Conservation (phyloP, 2,329 filamentous ascomycete species). For the Sphaceloma murrayae region DNA sequence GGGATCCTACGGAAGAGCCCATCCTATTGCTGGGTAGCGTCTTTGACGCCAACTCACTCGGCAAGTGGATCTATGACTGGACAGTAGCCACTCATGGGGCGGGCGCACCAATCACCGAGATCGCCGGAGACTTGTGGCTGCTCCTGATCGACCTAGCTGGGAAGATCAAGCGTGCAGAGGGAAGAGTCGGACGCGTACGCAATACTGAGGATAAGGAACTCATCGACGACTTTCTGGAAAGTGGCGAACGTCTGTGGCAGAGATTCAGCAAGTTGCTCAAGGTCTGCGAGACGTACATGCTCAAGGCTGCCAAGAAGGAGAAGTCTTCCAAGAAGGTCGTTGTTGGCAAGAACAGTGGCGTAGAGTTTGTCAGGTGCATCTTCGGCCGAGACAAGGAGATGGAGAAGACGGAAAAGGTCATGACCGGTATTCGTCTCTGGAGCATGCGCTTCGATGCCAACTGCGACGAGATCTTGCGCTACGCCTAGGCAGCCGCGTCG, state of each 20-base stretch:
- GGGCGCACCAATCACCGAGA: conserved; percentile 72
- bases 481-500: background rate
- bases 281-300: conserved; percentile 89
- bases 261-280: conserved; percentile 82
- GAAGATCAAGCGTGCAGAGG: conserved; percentile 86
- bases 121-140: conserved; percentile 92
- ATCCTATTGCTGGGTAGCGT: conserved; percentile 92
- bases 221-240: conserved; percentile 81
- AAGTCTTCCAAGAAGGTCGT: conserved; percentile 53
- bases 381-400: conserved; percentile 87
- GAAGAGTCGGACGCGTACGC: conserved; percentile 63
- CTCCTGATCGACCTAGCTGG: conserved; percentile 86
- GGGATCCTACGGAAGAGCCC: conserved; percentile 88
- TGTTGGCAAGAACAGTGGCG: conserved; percentile 84
- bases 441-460: conserved; percentile 92
- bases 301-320: conserved; percentile 71
- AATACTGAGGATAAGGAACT: conserved; percentile 65
- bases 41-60: conserved; percentile 92
- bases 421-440: conserved; percentile 81
- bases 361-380: conserved; percentile 91
- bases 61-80: conserved; percentile 99
- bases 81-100: conserved; percentile 83
- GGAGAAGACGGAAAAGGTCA: conserved; percentile 82
- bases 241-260: conserved; percentile 75
- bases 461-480: conserved; percentile 74